Percentiles rank a stretch among this genome's conserved stretches.
phyloP scores from a whole-genome alignment of 2,329 filamentous ascomycete species.

The Whalleya microplaca region DNA sequence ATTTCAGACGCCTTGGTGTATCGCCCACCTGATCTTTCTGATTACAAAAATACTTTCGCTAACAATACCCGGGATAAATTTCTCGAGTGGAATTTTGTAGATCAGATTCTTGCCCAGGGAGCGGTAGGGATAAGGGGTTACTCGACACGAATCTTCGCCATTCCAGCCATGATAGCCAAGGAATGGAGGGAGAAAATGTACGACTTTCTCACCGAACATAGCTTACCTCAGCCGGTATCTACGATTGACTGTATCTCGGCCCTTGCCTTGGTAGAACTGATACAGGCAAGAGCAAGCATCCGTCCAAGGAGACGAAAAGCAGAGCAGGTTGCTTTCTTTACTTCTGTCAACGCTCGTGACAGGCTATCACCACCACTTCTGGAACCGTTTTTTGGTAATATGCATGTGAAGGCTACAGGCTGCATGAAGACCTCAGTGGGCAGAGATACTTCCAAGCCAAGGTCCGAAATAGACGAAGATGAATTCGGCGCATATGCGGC shows the following conservation, averaged over 20 bases:
- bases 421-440: too few relatives aligned
- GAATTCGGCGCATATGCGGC: too few relatives aligned
- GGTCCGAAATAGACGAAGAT: too few relatives aligned
- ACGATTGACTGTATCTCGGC: background rate
- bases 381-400: conserved; percentile 14
- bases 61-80: too few relatives aligned
- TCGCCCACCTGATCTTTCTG: background rate
- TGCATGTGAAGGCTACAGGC: background rate
- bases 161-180: background rate
- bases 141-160: background rate
- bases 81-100: too few relatives aligned
- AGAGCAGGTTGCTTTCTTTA: background rate
- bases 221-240: background rate
- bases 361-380: background rate
- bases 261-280: conserved; percentile 1
- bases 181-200: background rate
- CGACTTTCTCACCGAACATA: too few relatives aligned
- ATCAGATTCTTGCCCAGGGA: too few relatives aligned
- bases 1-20: background rate
- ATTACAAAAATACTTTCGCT: too few relatives aligned
- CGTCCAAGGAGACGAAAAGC: background rate
- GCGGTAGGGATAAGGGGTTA: background rate
- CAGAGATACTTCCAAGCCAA: too few relatives aligned
- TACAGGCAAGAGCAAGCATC: background rate
- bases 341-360: background rate